Conservation (phyloP, 2,329 filamentous ascomycete genomes). For the Nothophaeocryptopus gaeumannii region DNA sequence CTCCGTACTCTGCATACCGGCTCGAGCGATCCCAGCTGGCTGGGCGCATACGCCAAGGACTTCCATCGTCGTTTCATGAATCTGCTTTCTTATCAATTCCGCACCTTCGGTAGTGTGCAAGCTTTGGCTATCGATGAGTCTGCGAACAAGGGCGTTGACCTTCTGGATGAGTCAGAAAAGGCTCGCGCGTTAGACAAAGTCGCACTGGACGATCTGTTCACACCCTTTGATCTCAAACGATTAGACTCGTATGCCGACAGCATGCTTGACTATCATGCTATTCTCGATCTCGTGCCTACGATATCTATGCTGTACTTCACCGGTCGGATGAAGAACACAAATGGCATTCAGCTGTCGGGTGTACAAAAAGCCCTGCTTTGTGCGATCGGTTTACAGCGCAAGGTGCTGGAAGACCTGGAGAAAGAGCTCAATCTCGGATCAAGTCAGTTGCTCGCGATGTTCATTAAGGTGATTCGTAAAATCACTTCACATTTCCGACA, state of each 20-base stretch:
- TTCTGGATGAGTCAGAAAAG: constrained; percentile 54
- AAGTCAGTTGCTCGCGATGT: constrained; percentile 88
- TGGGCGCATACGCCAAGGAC: constrained; percentile 85
- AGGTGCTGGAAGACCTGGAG: constrained; percentile 76
- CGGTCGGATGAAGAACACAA: constrained; percentile 56
- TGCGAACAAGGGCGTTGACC: constrained; percentile 66
- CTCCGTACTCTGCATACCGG: constrained; percentile 67
- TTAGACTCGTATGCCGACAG: constrained; percentile 95
- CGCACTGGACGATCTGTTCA: constrained; percentile 74
- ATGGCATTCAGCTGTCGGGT: constrained; percentile 66
- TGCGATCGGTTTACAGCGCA: constrained; percentile 87
- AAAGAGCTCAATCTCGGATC: constrained; percentile 71
- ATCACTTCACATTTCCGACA: constrained; percentile 73
- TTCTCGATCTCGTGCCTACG: constrained; percentile 83
- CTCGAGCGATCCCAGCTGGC: constrained; percentile 70
- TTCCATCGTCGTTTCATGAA: constrained; percentile 93
- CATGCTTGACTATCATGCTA: constrained; percentile 96
- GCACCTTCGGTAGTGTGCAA: constrained; percentile 71
- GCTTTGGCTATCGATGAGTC: constrained; percentile 88
- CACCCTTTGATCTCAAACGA: constrained; percentile 91
- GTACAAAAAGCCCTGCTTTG: constrained; percentile 84
- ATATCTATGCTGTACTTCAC: constrained; percentile 84
- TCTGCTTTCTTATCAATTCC: constrained; percentile 89
- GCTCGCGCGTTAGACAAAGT: constrained; percentile 63
- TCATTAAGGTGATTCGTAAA: constrained; percentile 93